Base-by-base conservation (phyloP, 768 basidiomycete species). In the Cyclocybe aegerita region DNA sequence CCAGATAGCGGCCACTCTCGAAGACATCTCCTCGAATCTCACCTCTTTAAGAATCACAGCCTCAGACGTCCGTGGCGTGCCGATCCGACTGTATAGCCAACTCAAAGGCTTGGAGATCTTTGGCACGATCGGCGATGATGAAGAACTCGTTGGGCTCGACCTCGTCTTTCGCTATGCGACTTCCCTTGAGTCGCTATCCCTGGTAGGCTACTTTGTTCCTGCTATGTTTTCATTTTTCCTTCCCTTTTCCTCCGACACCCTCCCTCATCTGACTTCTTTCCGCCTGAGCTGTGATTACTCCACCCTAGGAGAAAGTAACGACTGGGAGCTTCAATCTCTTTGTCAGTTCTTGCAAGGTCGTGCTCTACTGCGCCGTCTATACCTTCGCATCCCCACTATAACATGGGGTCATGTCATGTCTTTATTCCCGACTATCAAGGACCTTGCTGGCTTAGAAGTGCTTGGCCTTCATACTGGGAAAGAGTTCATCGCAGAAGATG, bases 401-500 rank as follows among this genome's bases (percentile, higher is more conserved):
- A 30, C 49, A 9, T 61, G 66, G 54, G 43, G 52, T 4, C 48
- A 54, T 15, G 51, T 60, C 6, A 48, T 50, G 10, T 41, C 53
- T 5, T 39, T 76, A 9, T 60, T 68, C 12, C 55, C 46, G 7
- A 54, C 61, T 11, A 58, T 73, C 10, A 49, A 51, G 33, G 56
- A 60, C 9, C 56, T 76, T 12, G 53, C 53, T 11, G 47, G 43
- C 3, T 59, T 76, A 15, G 66, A 71, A 35, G 70, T 71, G 17
- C 56, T 74, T 5, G 72, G 74, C 11, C 49, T 76, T n/a, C 70
- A 74, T 51, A 67, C 70, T 10, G 74, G 74, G 0, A 32, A 43
- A 3, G 60, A 62, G 29, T 38, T 44, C 39, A 60, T 73, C 29
- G 38, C 57, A 16, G 58, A 63, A 23, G 49, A 57, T 5, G 63